Base-by-base conservation (phyloP, 805 yeast species). In the Millerago galiae region DNA sequence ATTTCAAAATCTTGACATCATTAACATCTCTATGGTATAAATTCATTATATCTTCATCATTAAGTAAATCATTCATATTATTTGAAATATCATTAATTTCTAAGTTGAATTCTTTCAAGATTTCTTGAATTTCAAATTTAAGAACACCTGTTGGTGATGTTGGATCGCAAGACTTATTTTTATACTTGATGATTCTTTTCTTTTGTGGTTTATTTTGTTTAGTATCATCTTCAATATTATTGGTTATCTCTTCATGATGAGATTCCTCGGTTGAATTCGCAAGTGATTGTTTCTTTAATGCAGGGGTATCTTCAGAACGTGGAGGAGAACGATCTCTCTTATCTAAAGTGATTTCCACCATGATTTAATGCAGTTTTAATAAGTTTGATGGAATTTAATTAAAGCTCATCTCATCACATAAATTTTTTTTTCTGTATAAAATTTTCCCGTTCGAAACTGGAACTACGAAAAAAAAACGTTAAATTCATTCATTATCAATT, bases 141-240 rank as follows among this genome's bases (percentile, higher is more conserved):
- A 91, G 69, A 7, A 87, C 84, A 8, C 97, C 97, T 31, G 79
- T 64, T 8, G 95, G 87, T 2, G 93, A 75, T 0, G 95, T 85
- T 27, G 83, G 74, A 46, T 89, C 97, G 11, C 74, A 71, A 8
- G 72, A 74, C 52, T 81, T 81, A 27, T 75, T 78, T 54, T 80
- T 83, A 54, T 76, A 77, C 56, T 77, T 74, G 42, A 70, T 67
- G 43, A 61, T 58, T 51, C 65, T 51, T 30, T 42, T 24, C 13
- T 35, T 30, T 17, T 38, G 26, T 31, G 15, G 40, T 27, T 38
- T 35, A 16, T 21, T 12, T 14, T n/a, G 15, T 34, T 37, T 21
- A 8, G 18, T 26, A 18, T 27, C 15, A 25, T 17, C 40, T 35
- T 17, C 39, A 34, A 38, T 10, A 5, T 36, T 45, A 41, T 39